These are phyloP conservation scores for Moelleriella libera DNA, from an alignment of 2,329 filamentous ascomycete genomes.

Conservation along the genomic window DNA sequence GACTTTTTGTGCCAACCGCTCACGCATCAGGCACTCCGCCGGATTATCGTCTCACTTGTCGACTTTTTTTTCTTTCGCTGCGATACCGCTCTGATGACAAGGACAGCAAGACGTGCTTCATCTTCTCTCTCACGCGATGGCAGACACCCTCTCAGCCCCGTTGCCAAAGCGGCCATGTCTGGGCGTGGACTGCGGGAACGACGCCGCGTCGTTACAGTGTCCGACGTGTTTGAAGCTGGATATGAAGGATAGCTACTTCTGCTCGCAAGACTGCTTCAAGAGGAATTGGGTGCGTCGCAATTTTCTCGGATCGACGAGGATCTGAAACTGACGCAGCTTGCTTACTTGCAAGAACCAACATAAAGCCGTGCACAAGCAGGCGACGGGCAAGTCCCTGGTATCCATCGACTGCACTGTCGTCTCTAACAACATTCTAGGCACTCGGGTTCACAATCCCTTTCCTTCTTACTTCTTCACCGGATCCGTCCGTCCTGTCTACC, in stretches of 20 bases:
- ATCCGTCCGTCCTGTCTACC: conserved; percentile 71
- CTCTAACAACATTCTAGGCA: conserved; percentile 74
- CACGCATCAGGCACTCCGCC: neutral
- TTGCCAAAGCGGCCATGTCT: conserved; percentile 39
- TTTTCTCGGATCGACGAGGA: neutral
- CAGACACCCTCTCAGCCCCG: neutral
- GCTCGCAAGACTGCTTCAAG: conserved; percentile 98
- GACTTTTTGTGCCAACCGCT: no score
- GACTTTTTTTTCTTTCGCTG: neutral
- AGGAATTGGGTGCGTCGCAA: conserved; percentile 70
- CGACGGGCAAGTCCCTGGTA: conserved; percentile 14
- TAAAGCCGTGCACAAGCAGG: conserved; percentile 55
- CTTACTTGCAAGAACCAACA: conserved; percentile 51
- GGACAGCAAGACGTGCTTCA: no score
- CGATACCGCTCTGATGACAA: neutral
- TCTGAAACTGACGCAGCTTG: neutral
- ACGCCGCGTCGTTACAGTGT: conserved; percentile 77
- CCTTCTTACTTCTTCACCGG: conserved; percentile 78
- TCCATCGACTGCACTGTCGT: conserved; percentile 22
- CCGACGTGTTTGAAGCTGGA: conserved; percentile 87
- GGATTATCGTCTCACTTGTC: neutral
- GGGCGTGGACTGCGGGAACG: conserved; percentile 72
- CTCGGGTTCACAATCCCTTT: conserved; percentile 83
- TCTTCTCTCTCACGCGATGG: neutral
- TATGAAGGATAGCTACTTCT: conserved; percentile 84